Conservation (phyloP, 2,329 filamentous ascomycete genomes). For the Gyromitra esculenta region DNA sequence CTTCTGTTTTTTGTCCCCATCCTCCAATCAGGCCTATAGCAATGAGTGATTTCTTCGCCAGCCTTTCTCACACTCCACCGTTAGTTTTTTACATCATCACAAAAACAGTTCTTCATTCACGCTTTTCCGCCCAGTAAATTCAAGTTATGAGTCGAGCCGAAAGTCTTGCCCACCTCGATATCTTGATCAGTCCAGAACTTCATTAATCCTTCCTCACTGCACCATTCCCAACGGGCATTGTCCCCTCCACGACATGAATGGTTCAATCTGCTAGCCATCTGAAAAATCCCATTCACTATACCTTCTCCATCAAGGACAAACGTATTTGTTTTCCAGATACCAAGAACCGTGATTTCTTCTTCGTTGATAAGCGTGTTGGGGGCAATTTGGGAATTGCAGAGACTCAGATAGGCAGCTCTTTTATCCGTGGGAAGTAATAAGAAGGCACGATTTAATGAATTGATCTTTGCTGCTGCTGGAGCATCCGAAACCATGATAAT, state of each 20-base stretch:
- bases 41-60: slow-evolving; percentile 54
- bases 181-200: slow-evolving; percentile 51
- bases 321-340: slow-evolving; percentile 52
- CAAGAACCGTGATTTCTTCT: slow-evolving; percentile 36
- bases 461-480: slow-evolving; percentile 13
- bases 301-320: slow-evolving; percentile 50
- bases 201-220: slow-evolving; percentile 37
- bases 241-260: slow-evolving; percentile 53
- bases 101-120: not conserved
- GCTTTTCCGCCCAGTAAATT: not conserved
- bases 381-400: slow-evolving; percentile 27
- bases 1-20: slow-evolving; percentile 53
- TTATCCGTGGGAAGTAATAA: slow-evolving; percentile 6
- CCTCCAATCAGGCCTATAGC: slow-evolving; percentile 54
- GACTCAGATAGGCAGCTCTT: slow-evolving; percentile 27
- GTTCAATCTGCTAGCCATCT: slow-evolving; percentile 49
- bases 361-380: slow-evolving; percentile 9
- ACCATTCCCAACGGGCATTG: slow-evolving; percentile 52
- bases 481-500: slow-evolving; percentile 30
- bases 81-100: slow-evolving; percentile 31
- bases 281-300: slow-evolving; percentile 48
- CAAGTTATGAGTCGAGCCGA: slow-evolving; percentile 16
- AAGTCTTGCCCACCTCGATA: slow-evolving; percentile 48
- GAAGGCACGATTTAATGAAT: slow-evolving; percentile 32
- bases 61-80: slow-evolving; percentile 28